Conservation (phyloP, 2,329 filamentous ascomycete species). For the Stachybotrys elegans region DNA sequence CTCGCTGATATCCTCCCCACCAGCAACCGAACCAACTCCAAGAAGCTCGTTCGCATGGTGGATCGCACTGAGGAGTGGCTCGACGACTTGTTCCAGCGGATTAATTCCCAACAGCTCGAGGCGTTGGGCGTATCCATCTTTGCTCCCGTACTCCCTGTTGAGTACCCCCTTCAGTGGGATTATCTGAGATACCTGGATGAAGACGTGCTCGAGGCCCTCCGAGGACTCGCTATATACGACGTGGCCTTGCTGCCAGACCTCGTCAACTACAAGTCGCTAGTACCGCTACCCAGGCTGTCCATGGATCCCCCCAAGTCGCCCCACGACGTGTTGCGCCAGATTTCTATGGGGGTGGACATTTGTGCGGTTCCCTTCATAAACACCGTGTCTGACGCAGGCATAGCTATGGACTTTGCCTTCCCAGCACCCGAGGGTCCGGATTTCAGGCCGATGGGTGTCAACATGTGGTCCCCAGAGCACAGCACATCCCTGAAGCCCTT, state of each 20-base stretch:
- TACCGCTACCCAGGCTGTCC: constrained; percentile 65
- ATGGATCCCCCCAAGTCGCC: constrained; percentile 67
- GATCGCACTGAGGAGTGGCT: constrained; percentile 84
- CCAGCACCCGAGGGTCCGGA: constrained; percentile 33
- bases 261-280: constrained; percentile 45
- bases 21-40: constrained; percentile 53
- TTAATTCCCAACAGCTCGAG: constrained; percentile 18
- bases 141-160: constrained; percentile 68
- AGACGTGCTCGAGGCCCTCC: constrained; percentile 53
- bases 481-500: constrained; percentile 60
- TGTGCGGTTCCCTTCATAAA: constrained; percentile 74
- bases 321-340: constrained; percentile 69
- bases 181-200: constrained; percentile 71
- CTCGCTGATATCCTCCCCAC: constrained; percentile 63
- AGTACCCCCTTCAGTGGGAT: constrained; percentile 68
- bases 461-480: constrained; percentile 69
- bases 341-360: constrained; percentile 74
- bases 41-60: constrained; percentile 76
- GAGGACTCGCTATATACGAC: constrained; percentile 76
- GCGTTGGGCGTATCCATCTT: constrained; percentile 42
- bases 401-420: constrained; percentile 78
- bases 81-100: constrained; percentile 54
- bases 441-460: constrained; percentile 57
- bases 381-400: constrained; percentile 72
- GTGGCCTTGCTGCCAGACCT: constrained; percentile 64